Percentiles rank a stretch among this genome's conserved stretches.
Conservation (phyloP, 306 rosid genomes). For the Cicer judaicum region DNA sequence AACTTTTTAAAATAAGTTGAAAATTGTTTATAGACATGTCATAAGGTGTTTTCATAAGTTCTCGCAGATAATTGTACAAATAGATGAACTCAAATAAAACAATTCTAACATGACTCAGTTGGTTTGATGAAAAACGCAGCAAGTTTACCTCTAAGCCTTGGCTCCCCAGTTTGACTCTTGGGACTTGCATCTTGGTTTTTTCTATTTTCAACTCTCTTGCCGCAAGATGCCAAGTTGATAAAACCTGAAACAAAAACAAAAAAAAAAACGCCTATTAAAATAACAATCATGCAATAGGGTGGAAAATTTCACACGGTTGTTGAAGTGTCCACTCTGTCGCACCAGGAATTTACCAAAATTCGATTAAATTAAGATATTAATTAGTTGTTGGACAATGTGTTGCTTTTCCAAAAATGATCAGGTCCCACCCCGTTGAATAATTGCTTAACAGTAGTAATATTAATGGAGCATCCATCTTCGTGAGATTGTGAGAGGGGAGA, state of each 20-base stretch:
- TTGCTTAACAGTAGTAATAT: too few relatives aligned
- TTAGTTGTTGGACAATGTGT: too few relatives aligned
- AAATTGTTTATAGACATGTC: too few relatives aligned
- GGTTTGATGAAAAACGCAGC: neutral
- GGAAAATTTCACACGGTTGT: neutral
- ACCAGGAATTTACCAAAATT: neutral
- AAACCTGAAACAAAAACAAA: too few relatives aligned
- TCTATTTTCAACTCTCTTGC: constrained; percentile 49
- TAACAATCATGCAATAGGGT: neutral
- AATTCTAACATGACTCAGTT: neutral
- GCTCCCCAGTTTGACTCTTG: constrained; percentile 71
- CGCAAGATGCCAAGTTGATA: constrained; percentile 1
- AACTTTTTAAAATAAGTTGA: too few relatives aligned
- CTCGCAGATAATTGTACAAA: too few relatives aligned
- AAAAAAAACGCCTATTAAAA: neutral
- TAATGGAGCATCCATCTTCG: too few relatives aligned
- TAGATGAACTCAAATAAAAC: too few relatives aligned
- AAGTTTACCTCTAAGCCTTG: constrained; percentile 74
- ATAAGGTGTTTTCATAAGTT: too few relatives aligned
- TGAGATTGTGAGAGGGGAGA: too few relatives aligned
- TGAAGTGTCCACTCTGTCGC: constrained; percentile 4
- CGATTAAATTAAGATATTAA: too few relatives aligned
- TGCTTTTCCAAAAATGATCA: too few relatives aligned
- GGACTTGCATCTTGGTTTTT: constrained; percentile 49
- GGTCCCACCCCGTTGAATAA: neutral